Evolutionary conservation across 2,329 filamentous ascomycete species (phyloP).

Genomic region (Fusarium euwallaceae): DNA sequence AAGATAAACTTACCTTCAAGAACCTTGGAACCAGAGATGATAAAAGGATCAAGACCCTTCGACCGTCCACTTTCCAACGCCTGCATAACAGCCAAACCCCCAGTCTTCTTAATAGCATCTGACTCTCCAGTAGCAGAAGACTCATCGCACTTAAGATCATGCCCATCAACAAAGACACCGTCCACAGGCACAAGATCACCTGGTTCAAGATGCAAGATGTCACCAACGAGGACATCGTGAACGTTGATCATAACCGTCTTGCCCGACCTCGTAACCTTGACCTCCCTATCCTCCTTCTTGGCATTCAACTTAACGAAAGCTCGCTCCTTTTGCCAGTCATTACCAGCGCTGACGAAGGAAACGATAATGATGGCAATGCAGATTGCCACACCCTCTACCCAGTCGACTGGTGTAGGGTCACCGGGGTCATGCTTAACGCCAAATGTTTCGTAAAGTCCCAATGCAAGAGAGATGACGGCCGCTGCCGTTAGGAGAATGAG

Average conservation of each 20-base stretch:
- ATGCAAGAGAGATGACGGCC: background rate
- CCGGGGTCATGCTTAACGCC: background rate
- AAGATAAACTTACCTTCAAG: background rate
- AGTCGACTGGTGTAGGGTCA: background rate
- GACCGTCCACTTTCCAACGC: background rate
- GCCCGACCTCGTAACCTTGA: conserved; percentile 75
- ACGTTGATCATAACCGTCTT: conserved; percentile 72
- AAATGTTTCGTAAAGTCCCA: background rate
- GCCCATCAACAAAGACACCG: background rate
- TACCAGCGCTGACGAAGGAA: background rate
- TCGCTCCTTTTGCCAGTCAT: background rate
- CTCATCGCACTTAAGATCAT: background rate
- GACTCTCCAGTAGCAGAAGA: conserved; percentile 1
- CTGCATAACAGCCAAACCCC: background rate
- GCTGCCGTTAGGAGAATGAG: conserved; percentile 2
- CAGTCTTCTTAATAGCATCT: background rate
- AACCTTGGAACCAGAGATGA: conserved; percentile 1
- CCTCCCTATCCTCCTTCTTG: conserved; percentile 62
- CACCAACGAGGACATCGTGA: conserved; percentile 75
- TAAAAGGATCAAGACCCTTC: background rate
- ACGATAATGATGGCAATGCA: background rate
- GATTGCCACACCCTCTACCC: conserved; percentile 1
- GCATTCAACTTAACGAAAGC: background rate
- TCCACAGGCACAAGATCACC: conserved; percentile 49
- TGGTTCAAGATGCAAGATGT: conserved; percentile 61